Conservation (phyloP, 2,329 filamentous ascomycete species). For the Hypoxylon sp. region DNA sequence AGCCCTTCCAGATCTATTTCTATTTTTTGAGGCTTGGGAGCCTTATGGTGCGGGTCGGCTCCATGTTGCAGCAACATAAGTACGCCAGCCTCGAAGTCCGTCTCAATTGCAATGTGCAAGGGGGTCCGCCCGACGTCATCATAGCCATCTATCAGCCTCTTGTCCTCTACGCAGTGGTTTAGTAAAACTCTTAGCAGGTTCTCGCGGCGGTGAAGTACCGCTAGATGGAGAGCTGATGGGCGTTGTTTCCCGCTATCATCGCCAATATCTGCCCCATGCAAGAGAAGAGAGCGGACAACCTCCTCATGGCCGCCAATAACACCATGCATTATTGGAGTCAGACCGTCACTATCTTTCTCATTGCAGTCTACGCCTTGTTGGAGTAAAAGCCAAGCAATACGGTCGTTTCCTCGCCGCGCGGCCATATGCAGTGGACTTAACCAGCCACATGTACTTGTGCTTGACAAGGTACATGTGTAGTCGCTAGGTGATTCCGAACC, state of each 20-base stretch:
- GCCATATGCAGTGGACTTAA: slow-evolving; percentile 46
- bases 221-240: slow-evolving; percentile 43
- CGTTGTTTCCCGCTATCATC: slow-evolving; percentile 12
- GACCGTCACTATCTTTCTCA: slow-evolving; percentile 47
- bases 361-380: slow-evolving; percentile 46
- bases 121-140: slow-evolving; percentile 41
- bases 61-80: slow-evolving; percentile 30
- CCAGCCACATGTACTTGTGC: slow-evolving; percentile 33
- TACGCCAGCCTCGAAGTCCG: slow-evolving; percentile 42
- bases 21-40: slow-evolving; percentile 12
- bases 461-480: neutral
- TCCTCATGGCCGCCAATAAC: slow-evolving; percentile 42
- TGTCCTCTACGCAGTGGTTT: slow-evolving; percentile 15
- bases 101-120: slow-evolving; percentile 42
- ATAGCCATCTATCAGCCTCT: slow-evolving; percentile 35
- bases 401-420: slow-evolving; percentile 39
- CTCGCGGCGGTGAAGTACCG: slow-evolving; percentile 41
- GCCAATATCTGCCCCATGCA: slow-evolving; percentile 35
- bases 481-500: neutral
- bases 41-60: slow-evolving; percentile 13
- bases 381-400: slow-evolving; percentile 44
- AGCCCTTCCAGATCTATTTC: slow-evolving; percentile 18
- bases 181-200: slow-evolving; percentile 43
- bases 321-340: slow-evolving; percentile 47
- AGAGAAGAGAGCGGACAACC: slow-evolving; percentile 34